Conservation (phyloP, 1,139 yeast species). For the Scheffersomyces quercinus region DNA sequence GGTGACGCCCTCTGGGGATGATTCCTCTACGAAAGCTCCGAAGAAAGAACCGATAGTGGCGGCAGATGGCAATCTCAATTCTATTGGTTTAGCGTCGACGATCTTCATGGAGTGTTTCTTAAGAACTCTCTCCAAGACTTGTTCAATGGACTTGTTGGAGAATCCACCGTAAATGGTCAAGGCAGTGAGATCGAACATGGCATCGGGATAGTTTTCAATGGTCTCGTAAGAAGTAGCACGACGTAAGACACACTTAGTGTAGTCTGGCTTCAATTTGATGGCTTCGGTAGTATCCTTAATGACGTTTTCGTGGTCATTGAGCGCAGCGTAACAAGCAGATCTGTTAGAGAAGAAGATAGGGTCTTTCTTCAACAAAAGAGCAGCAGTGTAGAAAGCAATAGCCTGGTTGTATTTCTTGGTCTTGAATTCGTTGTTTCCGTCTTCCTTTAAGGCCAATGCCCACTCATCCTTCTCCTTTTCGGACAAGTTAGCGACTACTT, state of each 20-base stretch:
- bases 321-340: slow-evolving; percentile 91
- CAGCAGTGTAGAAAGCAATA: slow-evolving; percentile 73
- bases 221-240: slow-evolving; percentile 87
- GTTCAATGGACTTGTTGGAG: slow-evolving; percentile 75
- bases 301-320: slow-evolving; percentile 77
- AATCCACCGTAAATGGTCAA: slow-evolving; percentile 76
- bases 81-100: slow-evolving; percentile 58
- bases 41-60: slow-evolving; percentile 85
- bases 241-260: slow-evolving; percentile 71
- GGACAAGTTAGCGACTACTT: slow-evolving; percentile 46
- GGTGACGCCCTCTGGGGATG: slow-evolving; percentile 51
- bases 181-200: slow-evolving; percentile 91
- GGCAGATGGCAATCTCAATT: slow-evolving; percentile 72
- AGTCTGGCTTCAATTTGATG: slow-evolving; percentile 80
- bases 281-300: slow-evolving; percentile 88
- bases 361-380: slow-evolving; percentile 72
- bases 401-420: slow-evolving; percentile 70
- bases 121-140: slow-evolving; percentile 84
- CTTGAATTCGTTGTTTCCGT: slow-evolving; percentile 82
- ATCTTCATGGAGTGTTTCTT: slow-evolving; percentile 70
- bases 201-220: slow-evolving; percentile 74
- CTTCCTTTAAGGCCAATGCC: slow-evolving; percentile 81
- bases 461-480: slow-evolving; percentile 62
- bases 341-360: slow-evolving; percentile 91
- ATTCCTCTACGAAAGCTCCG: slow-evolving; percentile 61